Evolutionary conservation across 2,329 filamentous ascomycete genomes (phyloP).

Genomic region (Ascocoryne sarcoides): DNA sequence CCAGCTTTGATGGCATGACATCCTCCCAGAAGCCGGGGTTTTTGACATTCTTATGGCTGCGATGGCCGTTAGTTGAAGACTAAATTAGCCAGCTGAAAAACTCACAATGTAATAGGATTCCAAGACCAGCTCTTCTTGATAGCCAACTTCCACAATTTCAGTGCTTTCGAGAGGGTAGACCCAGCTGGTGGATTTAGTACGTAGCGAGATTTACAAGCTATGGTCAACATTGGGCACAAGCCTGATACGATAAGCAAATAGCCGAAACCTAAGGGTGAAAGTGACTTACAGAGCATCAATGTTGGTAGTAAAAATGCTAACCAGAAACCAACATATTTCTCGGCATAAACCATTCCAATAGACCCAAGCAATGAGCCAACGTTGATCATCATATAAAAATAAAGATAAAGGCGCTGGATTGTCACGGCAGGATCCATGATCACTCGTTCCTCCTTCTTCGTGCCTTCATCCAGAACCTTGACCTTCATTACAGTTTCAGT

Average conservation of each 20-base stretch:
- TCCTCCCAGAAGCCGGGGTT: too few relatives aligned
- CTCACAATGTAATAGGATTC: slow-evolving; percentile 9
- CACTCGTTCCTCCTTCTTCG: too few relatives aligned
- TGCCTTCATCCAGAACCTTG: slow-evolving; percentile 40
- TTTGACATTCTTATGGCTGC: too few relatives aligned
- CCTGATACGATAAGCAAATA: slow-evolving; percentile 45
- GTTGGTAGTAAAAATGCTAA: slow-evolving; percentile 37
- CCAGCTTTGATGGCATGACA: too few relatives aligned
- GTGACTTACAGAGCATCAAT: slow-evolving; percentile 45
- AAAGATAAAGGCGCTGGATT: slow-evolving; percentile 34
- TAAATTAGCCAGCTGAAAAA: too few relatives aligned
- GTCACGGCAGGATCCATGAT: slow-evolving; percentile 53
- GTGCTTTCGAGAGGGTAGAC: slow-evolving; percentile 37
- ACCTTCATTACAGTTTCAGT: slow-evolving; percentile 35
- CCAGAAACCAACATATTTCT: slow-evolving; percentile 41
- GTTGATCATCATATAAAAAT: slow-evolving; percentile 63
- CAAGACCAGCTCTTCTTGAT: slow-evolving; percentile 40
- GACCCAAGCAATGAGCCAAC: slow-evolving; percentile 45
- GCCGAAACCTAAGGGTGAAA: slow-evolving; percentile 42
- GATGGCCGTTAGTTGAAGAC: too few relatives aligned
- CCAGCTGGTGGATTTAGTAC: slow-evolving; percentile 52
- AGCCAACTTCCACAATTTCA: slow-evolving; percentile 54
- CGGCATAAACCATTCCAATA: slow-evolving; percentile 33
- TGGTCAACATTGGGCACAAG: slow-evolving; percentile 52
- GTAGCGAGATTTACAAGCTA: slow-evolving; percentile 58